Base-by-base conservation (phyloP, 2,329 filamentous ascomycete species). In the Aureobasidium sp. region DNA sequence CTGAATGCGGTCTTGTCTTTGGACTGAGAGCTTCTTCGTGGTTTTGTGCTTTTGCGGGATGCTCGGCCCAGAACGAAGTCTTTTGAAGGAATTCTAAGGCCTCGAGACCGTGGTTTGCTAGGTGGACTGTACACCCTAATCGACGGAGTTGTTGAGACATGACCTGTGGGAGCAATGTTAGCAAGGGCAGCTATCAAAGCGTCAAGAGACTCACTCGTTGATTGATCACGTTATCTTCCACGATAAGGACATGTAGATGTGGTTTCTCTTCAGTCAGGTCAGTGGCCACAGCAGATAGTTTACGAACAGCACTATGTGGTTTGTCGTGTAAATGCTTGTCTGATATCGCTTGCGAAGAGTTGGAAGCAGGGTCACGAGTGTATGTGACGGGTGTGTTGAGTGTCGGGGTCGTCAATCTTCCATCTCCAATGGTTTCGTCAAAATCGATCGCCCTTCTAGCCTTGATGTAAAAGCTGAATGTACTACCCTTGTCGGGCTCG, bases 381-480 rank as follows among this genome's bases (percentile, higher is more conserved):
- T 65, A 59, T 4, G 53, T 65, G 16, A 65, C 53, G 3, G 53
- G 43, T 4, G 53, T 58, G 20, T 58, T 55, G 4, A 59, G 45
- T n/a, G 62, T 56, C 5, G 62, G 53, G 3, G 63, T 60, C 7
- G 27, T 36, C 20, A 36, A 15, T 33, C 4, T 33, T 10, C 36
- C 54, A 16, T 60, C 47, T 23, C 6, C 16, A 0, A 43, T 4
- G 2, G n/a, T 18, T 9, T 42, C 23, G 9, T 64, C 50, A 15
- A 47, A n/a, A 9, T 69, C 66, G 1, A 48, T 54, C 1, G 54
- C 62, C 13, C 83, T 87, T 72, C 85, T 87, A 62, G 85, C 84
- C 71, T 88, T 87, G 73, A 91, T 82, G 72, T 90, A 91, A 72
- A 92, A 91, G 53, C 85, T 87, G 75, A 91, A 91, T 3, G 85